Evolutionary conservation across 768 basidiomycete genomes (phyloP), one percentile per base, ranked within the genome.

Genomic region (Hygrocybe punicea): DNA sequence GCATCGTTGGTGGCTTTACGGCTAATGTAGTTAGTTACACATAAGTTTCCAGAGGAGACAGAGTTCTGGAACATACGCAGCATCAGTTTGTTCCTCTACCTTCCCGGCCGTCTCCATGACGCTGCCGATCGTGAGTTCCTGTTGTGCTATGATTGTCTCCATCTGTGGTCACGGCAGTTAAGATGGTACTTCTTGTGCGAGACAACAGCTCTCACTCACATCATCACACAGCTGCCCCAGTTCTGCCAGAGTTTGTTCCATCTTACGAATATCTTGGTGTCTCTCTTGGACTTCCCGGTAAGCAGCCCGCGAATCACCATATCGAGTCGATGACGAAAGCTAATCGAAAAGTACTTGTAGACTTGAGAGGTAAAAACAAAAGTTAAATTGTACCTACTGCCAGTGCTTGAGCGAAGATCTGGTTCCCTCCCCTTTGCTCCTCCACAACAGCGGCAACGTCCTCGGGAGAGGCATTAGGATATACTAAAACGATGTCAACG

Each of bases 161-260:
- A 98, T 96, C 90, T 94, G 52, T 19, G 61, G 47, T 44, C 50
- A 24, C 14, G 50, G 39, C 35, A 40, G 51, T 51, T 39, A 44
- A 25, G 29, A 36, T 51, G 53, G 36, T 16, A n/a, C 11, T 7
- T 45, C 39, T 9, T 44, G 4, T 48, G 19, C 40, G 10, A 40
- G 23, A 36, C 17, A 37, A 11, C 13, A 40, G 19, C 39, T 47
- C 36, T n/a, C 6, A 76, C 86, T 44, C 53, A 93, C 92, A 69
- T 98, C 96, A 68, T 92, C 93, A 78, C 98, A 97, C 63, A 99
- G 78, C 67, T 96, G 93, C 8, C 93, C 94, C 42, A 98, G 83
- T 73, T 98, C 93, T 14, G 85, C 86, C 46, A 99, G 77, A 11
- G 94, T 98, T 73, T 83, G 82, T 71, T 98, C 96, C 65, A 99